phyloP scores from a whole-genome alignment of 352 stramenopile species.

The Globisporangium alternatum region DNA sequence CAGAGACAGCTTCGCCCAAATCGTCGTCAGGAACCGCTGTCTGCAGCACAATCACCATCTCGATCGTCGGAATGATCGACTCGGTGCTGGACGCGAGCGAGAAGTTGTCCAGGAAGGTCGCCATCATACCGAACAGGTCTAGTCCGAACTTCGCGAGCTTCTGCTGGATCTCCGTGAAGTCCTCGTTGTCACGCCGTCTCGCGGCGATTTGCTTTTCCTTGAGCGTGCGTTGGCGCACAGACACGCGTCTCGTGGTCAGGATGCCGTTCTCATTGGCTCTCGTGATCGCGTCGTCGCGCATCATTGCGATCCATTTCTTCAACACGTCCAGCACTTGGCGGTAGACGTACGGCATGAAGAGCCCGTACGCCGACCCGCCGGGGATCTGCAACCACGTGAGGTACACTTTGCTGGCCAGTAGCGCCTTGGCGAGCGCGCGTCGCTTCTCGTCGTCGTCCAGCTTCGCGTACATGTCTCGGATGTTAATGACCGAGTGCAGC shows the following conservation, averaged over 20 bases:
- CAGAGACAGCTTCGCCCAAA: slow-evolving; percentile 32
- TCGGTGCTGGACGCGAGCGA: slow-evolving; percentile 65
- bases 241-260: slow-evolving; percentile 2
- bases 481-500: slow-evolving; percentile 55
- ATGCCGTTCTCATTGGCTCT: slow-evolving; percentile 4
- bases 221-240: slow-evolving; percentile 11
- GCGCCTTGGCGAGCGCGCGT: slow-evolving; percentile 45
- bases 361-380: slow-evolving; percentile 70
- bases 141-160: slow-evolving; percentile 50
- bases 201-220: slow-evolving; percentile 19
- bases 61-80: slow-evolving; percentile 73
- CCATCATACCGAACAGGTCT: slow-evolving; percentile 59
- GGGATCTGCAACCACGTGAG: slow-evolving; percentile 78
- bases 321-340: slow-evolving; percentile 74
- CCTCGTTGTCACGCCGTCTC: slow-evolving; percentile 19
- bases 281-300: slow-evolving; percentile 19
- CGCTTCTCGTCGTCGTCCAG: slow-evolving; percentile 36
- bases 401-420: slow-evolving; percentile 75
- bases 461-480: slow-evolving; percentile 51
- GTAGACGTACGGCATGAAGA: slow-evolving; percentile 88
- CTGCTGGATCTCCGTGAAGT: slow-evolving; percentile 21
- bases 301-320: slow-evolving; percentile 69
- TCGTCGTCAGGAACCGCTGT: slow-evolving; percentile 39
- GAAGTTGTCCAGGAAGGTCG: slow-evolving; percentile 53
- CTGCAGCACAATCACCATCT: slow-evolving; percentile 61